Percentiles rank a stretch among this genome's conserved stretches.
These are phyloP conservation scores for Oryza coarctata DNA, from an alignment of 176 grass and related monocot genomes.

Conservation along the genomic window DNA sequence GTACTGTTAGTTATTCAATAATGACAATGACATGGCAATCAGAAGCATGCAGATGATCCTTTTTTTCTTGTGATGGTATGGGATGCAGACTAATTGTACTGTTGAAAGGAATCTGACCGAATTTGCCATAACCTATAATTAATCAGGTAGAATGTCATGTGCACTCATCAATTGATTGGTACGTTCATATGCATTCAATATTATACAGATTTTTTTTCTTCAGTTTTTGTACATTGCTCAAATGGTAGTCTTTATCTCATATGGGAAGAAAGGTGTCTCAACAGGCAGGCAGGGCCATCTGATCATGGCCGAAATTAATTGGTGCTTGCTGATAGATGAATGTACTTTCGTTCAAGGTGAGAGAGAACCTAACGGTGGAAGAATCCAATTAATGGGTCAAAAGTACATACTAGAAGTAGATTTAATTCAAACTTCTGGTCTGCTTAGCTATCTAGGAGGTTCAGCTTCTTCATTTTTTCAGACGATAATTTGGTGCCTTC, in stretches of 20 bases:
- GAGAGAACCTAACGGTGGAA: not conserved
- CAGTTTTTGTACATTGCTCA: not conserved
- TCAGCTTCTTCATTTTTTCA: not conserved
- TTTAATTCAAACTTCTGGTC: not conserved
- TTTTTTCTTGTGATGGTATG: not conserved
- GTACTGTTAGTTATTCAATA: not conserved
- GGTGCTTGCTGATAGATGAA: not conserved
- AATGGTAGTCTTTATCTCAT: not conserved
- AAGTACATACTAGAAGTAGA: not conserved
- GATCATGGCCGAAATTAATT: not conserved
- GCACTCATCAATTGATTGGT: constrained; percentile 27
- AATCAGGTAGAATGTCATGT: constrained; percentile 37
- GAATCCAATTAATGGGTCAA: not conserved
- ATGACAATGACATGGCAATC: not conserved
- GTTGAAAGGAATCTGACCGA: not conserved
- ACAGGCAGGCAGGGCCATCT: constrained; percentile 1
- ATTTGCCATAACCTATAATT: not conserved
- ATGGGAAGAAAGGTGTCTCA: not conserved
- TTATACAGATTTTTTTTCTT: not conserved
- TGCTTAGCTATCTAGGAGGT: not conserved
- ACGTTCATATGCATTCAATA: not conserved
- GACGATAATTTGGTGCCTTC: not conserved
- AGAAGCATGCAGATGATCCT: not conserved
- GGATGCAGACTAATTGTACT: constrained; percentile 24
- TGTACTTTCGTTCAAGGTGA: not conserved